Evolutionary conservation across 805 yeast species (phyloP), one percentile per base, ranked within the genome.

Genomic region (Metschnikowia vanudenii): DNA sequence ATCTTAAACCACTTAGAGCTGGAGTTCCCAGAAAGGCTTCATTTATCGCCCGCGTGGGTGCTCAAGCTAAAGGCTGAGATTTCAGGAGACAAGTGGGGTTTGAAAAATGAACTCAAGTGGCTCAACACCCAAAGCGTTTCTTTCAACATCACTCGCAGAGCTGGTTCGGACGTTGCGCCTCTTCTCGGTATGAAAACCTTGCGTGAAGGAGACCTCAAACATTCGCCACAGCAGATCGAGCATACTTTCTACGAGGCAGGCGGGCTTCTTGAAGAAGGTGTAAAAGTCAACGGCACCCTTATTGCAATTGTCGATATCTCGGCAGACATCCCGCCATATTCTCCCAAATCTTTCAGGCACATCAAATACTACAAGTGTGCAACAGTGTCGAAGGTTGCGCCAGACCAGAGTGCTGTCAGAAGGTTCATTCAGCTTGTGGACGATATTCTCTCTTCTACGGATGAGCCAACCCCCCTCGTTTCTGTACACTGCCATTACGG

Each of bases 401-500:
- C 92, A 0, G 85, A 83, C 51, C 72, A 71, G 39, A 64, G 70
- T 7, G 81, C 86, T 16, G 81, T 85, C 29, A 63, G 80, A 30
- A 66, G 74, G 41, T 86, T 84, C 52, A 71, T 81, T 32, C 72
- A 67, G 33, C 67, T 82, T 37, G 73, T 82, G 4, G 81, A 80
- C 51, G 68, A 71, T 38, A 72, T 80, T 16, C 56, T 77, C 22
- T 18, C 52, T 2, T 50, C 52, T 7, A 35, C 56, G 5, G 48
- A 49, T 4, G 54, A 46, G 14, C 54, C 53, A 17, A 45, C 55
- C 14, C 78, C 78, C 4, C 63, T 72, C 20, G 66, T 84, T 6
- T 88, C 78, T 0, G 85, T 86, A 7, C 94, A 86, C 62, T 85
- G 94, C 59, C 94, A 85, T 61, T 85, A 85, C 59, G 94, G 92